Evolutionary conservation across 108 stramenopile species (phyloP).

Genomic region (Cylindrotheca closterium): DNA sequence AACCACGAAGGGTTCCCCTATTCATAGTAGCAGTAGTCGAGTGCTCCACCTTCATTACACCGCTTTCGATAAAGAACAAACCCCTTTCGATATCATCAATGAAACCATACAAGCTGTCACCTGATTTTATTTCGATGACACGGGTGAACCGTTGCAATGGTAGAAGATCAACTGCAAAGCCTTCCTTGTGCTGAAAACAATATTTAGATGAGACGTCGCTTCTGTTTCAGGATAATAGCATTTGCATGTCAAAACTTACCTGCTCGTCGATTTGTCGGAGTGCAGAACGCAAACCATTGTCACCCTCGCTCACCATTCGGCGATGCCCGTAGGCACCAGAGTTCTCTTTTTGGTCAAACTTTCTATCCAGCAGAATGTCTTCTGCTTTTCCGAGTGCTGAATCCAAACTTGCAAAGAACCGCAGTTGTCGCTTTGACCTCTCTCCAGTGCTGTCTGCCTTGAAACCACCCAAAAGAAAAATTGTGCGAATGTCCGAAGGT

Average conservation of each 20-base stretch:
- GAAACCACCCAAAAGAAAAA: conserved; percentile 46
- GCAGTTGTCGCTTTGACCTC: conserved; percentile 31
- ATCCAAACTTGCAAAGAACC: conserved; percentile 56
- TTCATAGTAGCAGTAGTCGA: conserved; percentile 5
- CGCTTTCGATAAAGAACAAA: conserved; percentile 68
- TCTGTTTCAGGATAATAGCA: too few relatives aligned
- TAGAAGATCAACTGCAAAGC: conserved; percentile 30
- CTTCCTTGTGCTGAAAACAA: conserved; percentile 31
- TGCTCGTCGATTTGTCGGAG: conserved; percentile 51
- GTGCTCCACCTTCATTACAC: conserved; percentile 38
- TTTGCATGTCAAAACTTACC: not conserved
- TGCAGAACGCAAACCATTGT: conserved; percentile 51
- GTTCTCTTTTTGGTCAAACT: conserved; percentile 39
- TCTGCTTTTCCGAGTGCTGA: conserved; percentile 70
- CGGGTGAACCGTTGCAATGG: conserved; percentile 48
- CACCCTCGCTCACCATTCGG: conserved; percentile 16
- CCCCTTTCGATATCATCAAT: conserved; percentile 30
- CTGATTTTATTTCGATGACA: conserved; percentile 1
- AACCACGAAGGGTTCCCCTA: not conserved
- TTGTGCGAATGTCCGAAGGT: conserved; percentile 33
- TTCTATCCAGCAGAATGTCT: conserved; percentile 53
- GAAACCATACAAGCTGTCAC: conserved; percentile 1
- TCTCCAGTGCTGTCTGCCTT: conserved; percentile 20
- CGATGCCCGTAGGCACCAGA: conserved; percentile 11
- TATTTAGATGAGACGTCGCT: too few relatives aligned